phyloP scores from a whole-genome alignment of 2,329 filamentous ascomycete genomes.

The Triangularia setosa region DNA sequence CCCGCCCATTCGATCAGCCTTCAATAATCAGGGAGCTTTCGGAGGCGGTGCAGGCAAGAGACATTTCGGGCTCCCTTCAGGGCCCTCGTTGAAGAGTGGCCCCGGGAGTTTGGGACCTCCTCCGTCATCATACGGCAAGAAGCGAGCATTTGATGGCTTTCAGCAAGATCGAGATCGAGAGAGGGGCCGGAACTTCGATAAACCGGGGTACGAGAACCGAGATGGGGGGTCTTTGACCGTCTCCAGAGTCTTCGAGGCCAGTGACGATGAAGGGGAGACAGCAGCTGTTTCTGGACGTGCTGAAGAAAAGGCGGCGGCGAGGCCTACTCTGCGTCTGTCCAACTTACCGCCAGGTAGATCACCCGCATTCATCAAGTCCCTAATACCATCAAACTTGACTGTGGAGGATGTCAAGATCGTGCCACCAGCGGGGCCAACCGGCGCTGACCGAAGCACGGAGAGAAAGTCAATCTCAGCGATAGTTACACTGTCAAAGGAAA shows the following conservation, averaged over 20 bases:
- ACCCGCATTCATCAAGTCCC: conserved; percentile 54
- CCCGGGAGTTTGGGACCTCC: conserved; percentile 58
- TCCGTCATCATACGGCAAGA: conserved; percentile 48
- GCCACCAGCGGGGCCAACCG: conserved; percentile 47
- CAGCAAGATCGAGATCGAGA: conserved; percentile 33
- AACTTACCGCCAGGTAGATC: conserved; percentile 60
- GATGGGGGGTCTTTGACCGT: conserved; percentile 52
- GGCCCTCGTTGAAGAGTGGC: conserved; percentile 54
- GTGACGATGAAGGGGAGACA: conserved; percentile 50
- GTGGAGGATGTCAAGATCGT: conserved; percentile 73
- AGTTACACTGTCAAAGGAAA: conserved; percentile 75
- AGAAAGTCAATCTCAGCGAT: conserved; percentile 73
- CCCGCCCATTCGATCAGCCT: conserved; percentile 30
- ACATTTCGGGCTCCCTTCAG: conserved; percentile 60
- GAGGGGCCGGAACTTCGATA: neutral
- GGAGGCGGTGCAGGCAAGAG: conserved; percentile 46
- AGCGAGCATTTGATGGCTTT: conserved; percentile 49
- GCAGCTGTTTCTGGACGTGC: conserved; percentile 41
- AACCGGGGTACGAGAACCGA: conserved; percentile 38
- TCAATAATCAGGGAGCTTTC: conserved; percentile 27
- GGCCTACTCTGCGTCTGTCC: conserved; percentile 59
- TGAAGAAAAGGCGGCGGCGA: conserved; percentile 57
- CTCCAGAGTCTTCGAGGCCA: conserved; percentile 69
- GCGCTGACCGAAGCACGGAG: conserved; percentile 42
- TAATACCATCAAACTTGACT: conserved; percentile 56